Conservation (phyloP, 768 basidiomycete species). For the Suillus occidentalis region DNA sequence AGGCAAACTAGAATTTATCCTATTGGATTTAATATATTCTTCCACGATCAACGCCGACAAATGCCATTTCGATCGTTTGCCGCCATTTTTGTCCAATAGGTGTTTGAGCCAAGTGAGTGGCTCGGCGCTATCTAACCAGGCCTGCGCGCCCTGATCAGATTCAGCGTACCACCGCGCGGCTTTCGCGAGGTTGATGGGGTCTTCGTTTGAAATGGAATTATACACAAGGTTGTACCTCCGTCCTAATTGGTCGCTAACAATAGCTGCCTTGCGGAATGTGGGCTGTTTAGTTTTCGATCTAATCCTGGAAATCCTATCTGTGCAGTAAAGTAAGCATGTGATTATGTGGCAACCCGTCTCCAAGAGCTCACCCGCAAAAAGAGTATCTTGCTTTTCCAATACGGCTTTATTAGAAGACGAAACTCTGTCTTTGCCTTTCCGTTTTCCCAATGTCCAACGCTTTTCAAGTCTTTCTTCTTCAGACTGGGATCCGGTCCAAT, state of each 20-base stretch:
- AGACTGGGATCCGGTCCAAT: constrained; percentile 62
- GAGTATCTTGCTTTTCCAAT: constrained; percentile 58
- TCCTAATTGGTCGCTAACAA: constrained; percentile 63
- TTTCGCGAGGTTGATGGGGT: constrained; percentile 45
- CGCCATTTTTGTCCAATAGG: constrained; percentile 46
- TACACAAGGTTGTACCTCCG: constrained; percentile 64
- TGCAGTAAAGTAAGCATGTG: constrained; percentile 2
- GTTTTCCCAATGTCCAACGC: constrained; percentile 61
- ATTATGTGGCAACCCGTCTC: constrained; percentile 9
- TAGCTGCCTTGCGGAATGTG: constrained; percentile 62
- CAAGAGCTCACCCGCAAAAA: constrained; percentile 51
- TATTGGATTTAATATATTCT: constrained; percentile 55
- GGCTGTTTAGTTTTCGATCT: constrained; percentile 48
- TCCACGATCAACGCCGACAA: constrained; percentile 70
- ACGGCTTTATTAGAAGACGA: constrained; percentile 41
- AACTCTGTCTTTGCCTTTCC: constrained; percentile 54
- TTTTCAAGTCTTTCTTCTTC: constrained; percentile 61
- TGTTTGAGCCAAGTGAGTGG: constrained; percentile 77
- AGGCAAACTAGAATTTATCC: constrained; percentile 30
- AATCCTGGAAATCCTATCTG: constrained; percentile 61
- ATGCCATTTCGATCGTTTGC: constrained; percentile 54
- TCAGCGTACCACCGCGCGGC: constrained; percentile 62
- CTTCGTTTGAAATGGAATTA: constrained; percentile 32
- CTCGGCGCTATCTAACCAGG: constrained; percentile 62
- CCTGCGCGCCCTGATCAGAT: constrained; percentile 46